Evolutionary conservation across 352 stramenopile genomes (phyloP), one percentile per base, ranked within the genome.

Genomic region (Globisporangium spinosum): DNA sequence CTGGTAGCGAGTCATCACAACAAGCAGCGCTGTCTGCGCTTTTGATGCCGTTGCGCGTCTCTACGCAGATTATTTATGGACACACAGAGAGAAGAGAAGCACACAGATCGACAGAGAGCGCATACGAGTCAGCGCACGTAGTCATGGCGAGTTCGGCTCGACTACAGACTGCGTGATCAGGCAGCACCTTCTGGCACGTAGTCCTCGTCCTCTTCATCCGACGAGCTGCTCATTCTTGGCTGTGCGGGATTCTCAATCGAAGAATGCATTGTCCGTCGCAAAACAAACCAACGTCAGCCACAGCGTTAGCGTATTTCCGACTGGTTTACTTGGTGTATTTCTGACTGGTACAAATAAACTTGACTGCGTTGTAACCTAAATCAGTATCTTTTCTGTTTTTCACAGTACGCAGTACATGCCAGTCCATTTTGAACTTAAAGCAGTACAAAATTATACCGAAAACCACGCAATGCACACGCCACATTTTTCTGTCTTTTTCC

Each of bases 141-240:
- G 9, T 3, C 13, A 55, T 4, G 13, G 23, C 3, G 25, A 45
- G 25, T 9, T 38, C 8, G 32, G 20, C 25, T 29, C 3, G 4
- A 2, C 23, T 32, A 20, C 17, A 7, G 17, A 2, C 43, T 17
- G 17, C 17, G 10, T 51, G 5, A n/a, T 51, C 17, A 23, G 5
- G 2, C 43, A 20, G 40, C 61, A 88, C 84, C 82, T 74, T 89
- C 79, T 1, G 83, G 83, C 35, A 91, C 70, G 73, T 86, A 93
- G 69, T 93, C 85, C 43, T 83, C 81, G 67, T 90, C 82, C 62
- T 88, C 79, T 73, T 88, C 79, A 27, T 83, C 76, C 8, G 82
- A 89, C 3, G 81, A 90, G 34, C 62, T 61, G 70, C 82, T 90
- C 82, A 92, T 89, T 38, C 68, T 61, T 51, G 40, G 15, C 40